Evolutionary conservation across 2,329 filamentous ascomycete genomes (phyloP).

Genomic region (Pseudopyricularia javanii): DNA sequence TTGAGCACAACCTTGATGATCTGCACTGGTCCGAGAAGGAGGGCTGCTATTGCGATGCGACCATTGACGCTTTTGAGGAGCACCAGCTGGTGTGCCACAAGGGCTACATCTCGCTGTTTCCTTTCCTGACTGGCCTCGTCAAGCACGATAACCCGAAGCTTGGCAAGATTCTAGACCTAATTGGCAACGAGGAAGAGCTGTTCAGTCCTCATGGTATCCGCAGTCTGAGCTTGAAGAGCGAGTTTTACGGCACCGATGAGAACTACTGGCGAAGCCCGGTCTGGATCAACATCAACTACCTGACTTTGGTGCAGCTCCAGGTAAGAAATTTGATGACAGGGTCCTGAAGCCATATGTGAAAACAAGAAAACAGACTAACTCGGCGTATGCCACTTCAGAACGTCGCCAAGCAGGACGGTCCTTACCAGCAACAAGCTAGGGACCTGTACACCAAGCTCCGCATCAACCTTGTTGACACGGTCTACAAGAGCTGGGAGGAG

Average conservation of each 20-base stretch:
- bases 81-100: slow-evolving; percentile 85
- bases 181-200: slow-evolving; percentile 72
- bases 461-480: slow-evolving; percentile 76
- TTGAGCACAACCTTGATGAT: slow-evolving; percentile 77
- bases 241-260: slow-evolving; percentile 79
- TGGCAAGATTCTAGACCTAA: slow-evolving; percentile 61
- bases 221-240: slow-evolving; percentile 72
- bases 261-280: slow-evolving; percentile 96
- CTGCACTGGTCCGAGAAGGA: slow-evolving; percentile 80
- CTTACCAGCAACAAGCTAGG: slow-evolving; percentile 55
- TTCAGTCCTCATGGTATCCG: slow-evolving; percentile 84
- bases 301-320: slow-evolving; percentile 65
- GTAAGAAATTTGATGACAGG: slow-evolving; percentile 36
- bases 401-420: slow-evolving; percentile 52
- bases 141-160: slow-evolving; percentile 62
- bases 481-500: slow-evolving; percentile 76
- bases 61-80: slow-evolving; percentile 91
- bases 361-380: neutral
- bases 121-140: slow-evolving; percentile 76
- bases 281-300: slow-evolving; percentile 95
- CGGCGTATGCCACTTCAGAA: slow-evolving; percentile 29
- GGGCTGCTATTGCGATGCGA: slow-evolving; percentile 85
- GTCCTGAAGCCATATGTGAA: too few relatives aligned
- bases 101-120: slow-evolving; percentile 88
- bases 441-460: slow-evolving; percentile 67